These are phyloP conservation scores for Cyberlindnera subsufficiens DNA, from an alignment of 805 yeast species.

Conservation along the genomic window DNA sequence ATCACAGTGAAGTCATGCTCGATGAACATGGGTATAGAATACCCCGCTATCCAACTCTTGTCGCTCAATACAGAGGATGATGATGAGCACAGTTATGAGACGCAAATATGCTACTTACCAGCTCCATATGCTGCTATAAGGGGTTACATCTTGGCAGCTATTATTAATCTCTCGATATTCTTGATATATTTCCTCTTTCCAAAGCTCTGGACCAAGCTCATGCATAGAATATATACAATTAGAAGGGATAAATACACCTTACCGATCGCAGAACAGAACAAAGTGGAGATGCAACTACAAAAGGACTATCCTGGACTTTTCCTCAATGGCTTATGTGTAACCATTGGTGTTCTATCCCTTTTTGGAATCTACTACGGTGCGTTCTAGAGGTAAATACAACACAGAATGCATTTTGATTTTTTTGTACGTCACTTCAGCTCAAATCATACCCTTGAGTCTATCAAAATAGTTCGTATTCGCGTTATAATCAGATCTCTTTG, in stretches of 20 bases:
- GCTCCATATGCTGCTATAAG: conserved; percentile 41
- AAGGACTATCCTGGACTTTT: conserved; percentile 11
- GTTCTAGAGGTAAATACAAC: conserved; percentile 2
- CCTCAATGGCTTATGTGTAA: conserved; percentile 5
- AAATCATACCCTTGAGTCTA: conserved; percentile 20
- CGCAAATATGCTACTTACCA: conserved; percentile 53
- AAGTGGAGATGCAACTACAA: conserved; percentile 1
- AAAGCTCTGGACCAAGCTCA: conserved; percentile 17
- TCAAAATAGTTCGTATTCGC: conserved; percentile 30
- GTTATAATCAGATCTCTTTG: conserved; percentile 65
- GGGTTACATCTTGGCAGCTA: conserved; percentile 25
- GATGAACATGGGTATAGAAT: conserved; percentile 85
- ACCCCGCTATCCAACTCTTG: conserved; percentile 83
- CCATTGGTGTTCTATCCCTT: conserved; percentile 11
- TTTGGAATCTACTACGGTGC: conserved; percentile 19
- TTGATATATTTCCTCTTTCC: conserved; percentile 25
- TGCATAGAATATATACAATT: conserved; percentile 2
- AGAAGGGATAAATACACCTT: conserved; percentile 5
- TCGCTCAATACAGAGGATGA: conserved; percentile 42
- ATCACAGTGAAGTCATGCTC: conserved; percentile 85
- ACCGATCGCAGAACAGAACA: conserved; percentile 18
- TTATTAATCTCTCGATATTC: conserved; percentile 17
- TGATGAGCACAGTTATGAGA: conserved; percentile 28
- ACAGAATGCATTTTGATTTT: not conserved
- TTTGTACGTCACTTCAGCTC: not conserved